Base-by-base conservation (phyloP, 345 rosid species). In the Arabis alpina region DNA sequence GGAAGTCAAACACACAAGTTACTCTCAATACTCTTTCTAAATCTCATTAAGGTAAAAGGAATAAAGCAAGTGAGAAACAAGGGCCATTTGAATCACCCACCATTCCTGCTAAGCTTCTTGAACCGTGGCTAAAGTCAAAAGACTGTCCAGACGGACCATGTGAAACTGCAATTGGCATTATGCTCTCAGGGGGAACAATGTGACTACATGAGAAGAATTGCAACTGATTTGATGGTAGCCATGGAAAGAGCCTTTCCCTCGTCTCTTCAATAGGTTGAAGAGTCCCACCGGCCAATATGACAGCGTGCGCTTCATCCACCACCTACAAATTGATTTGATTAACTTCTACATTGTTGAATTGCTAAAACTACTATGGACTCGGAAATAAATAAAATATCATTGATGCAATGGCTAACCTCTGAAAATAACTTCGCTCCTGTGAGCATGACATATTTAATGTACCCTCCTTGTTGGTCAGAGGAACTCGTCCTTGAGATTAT, bases 181-280 rank as follows among this genome's bases (percentile, higher is more conserved):
- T 84, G 60, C 90, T 91, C 75, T 91, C 91, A 1, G 83, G 83
- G 65, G 98, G 91, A 60, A 93, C 85, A 70, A 93, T 89, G 70
- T 93, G 98, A 77, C 85, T 66, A 75, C 98, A 93, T 34, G 96
- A 88, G 77, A 88, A 91, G 83, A 93, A 89, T 66, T 85, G 86
- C 68, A 89, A 79, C 71, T 82, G 83, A 71, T 84, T 79, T 24
- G 68, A 72, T 51, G 88, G 87, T 77, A 93, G 74, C 88, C 92
- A 76, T 13, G 98, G 96, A 77, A 93, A 91, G 66, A 91, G 97
- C 37, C 96, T 81, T 69, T 87, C 97, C 77, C 94, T 88, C 54
- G 96, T 87, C 80, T 89, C 97, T 85, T 91, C 96, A 52, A 93
- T 81, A 53, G 98, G 98, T 76, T 93, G 97, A 79, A 93, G 84